These are phyloP conservation scores for Amanita subjunquillea DNA, from an alignment of 768 basidiomycete genomes.

Conservation along the genomic window DNA sequence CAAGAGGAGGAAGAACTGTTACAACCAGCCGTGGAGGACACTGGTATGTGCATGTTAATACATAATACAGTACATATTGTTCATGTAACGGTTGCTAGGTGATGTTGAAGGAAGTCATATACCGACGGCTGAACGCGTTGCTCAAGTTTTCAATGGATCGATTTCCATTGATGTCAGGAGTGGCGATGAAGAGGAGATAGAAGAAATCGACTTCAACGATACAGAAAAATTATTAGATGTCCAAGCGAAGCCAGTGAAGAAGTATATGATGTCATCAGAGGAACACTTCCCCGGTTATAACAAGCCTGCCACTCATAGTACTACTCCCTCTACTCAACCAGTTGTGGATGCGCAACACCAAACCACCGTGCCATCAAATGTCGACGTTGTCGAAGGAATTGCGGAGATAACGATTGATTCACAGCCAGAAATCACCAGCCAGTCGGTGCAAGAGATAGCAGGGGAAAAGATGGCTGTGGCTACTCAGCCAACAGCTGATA, in stretches of 20 bases:
- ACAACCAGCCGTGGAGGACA: constrained; percentile 38
- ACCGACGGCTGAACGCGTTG: constrained; percentile 63
- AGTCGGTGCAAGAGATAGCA: background rate
- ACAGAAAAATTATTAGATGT: constrained; percentile 36
- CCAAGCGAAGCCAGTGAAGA: constrained; percentile 9
- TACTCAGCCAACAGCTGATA: no score
- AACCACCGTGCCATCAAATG: background rate
- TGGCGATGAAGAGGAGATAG: constrained; percentile 28
- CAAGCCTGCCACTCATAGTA: background rate
- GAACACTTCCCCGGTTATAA: constrained; percentile 9
- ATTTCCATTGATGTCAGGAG: constrained; percentile 11
- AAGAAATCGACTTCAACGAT: constrained; percentile 62
- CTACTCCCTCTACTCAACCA: background rate
- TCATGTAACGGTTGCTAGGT: constrained; percentile 18
- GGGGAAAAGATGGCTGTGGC: background rate
- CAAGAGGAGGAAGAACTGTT: constrained; percentile 53
- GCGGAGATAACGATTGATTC: constrained; percentile 20
- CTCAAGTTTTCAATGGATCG: constrained; percentile 46
- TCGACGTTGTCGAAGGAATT: constrained; percentile 20
- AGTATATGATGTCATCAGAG: constrained; percentile 1
- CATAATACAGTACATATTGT: constrained; percentile 2
- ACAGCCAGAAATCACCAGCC: background rate
- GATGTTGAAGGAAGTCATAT: constrained; percentile 43
- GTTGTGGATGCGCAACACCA: background rate
- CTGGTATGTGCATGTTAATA: constrained; percentile 27